Conservation (phyloP, 2,329 filamentous ascomycete genomes). For the Colletotrichum shisoi region DNA sequence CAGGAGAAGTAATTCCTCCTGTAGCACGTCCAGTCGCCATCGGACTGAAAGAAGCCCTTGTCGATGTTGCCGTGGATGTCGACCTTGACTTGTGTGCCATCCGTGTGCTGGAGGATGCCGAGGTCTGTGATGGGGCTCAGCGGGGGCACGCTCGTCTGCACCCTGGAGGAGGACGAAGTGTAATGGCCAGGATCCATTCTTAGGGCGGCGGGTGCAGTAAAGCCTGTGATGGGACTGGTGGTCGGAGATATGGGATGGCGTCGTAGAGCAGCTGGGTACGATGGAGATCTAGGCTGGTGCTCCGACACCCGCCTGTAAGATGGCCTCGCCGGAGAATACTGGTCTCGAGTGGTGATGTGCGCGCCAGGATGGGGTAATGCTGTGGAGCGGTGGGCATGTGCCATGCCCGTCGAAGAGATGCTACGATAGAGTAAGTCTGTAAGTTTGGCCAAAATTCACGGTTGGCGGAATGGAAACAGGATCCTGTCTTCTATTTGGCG, state of each 20-base stretch:
- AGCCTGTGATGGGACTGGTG: conserved; percentile 52
- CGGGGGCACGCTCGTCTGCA: conserved; percentile 60
- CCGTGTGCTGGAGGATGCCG: conserved; percentile 68
- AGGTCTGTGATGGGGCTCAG: conserved; percentile 60
- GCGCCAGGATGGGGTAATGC: conserved; percentile 61
- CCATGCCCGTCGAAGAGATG: conserved; percentile 63
- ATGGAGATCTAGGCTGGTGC: conserved; percentile 60
- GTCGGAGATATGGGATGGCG: conserved; percentile 64
- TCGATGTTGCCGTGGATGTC: conserved; percentile 83
- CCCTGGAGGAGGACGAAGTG: conserved; percentile 48
- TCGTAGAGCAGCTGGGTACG: conserved; percentile 57
- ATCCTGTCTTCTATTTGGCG: conserved; percentile 25
- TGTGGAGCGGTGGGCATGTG: conserved; percentile 63
- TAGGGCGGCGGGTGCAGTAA: conserved; percentile 28
- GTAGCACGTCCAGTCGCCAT: conserved; percentile 91
- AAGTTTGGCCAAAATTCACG: conserved; percentile 36
- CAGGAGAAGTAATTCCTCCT: conserved; percentile 91
- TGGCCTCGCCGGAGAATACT: conserved; percentile 62
- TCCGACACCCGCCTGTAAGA: conserved; percentile 60
- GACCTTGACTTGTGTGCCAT: conserved; percentile 67
- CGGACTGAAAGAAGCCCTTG: conserved; percentile 85
- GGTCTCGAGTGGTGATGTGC: conserved; percentile 61
- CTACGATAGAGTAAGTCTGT: conserved; percentile 56
- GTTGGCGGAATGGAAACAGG: conserved; percentile 27
- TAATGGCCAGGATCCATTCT: conserved; percentile 45